Conservation (phyloP, 2,329 filamentous ascomycete genomes). For the Pseudocercospora pini-densiflorae region DNA sequence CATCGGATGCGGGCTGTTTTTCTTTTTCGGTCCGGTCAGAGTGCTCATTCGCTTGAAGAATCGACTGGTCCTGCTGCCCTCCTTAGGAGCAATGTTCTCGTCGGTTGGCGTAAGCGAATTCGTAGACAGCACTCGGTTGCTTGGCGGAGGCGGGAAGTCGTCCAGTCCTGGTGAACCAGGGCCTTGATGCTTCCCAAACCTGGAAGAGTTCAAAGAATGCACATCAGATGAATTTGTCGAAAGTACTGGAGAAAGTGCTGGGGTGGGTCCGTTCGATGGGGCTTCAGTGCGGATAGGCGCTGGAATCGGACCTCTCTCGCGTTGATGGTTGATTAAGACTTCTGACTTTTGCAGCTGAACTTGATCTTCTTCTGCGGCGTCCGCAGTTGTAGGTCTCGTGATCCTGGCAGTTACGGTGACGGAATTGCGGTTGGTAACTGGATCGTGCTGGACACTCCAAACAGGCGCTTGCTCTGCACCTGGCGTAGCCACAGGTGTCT, state of each 20-base stretch:
- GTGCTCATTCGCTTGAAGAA: constrained; percentile 66
- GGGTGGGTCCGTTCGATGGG: constrained; percentile 18
- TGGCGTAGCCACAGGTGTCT: constrained; percentile 20
- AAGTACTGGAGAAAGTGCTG: constrained; percentile 24
- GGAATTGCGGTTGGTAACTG: constrained; percentile 64
- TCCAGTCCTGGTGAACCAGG: constrained; percentile 19
- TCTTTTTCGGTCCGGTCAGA: constrained; percentile 49
- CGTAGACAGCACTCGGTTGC: constrained; percentile 22
- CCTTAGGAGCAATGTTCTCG: constrained; percentile 51
- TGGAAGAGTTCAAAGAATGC: constrained; percentile 28
- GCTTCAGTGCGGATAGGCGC: constrained; percentile 3
- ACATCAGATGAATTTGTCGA: constrained; percentile 17
- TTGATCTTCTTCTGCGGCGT: constrained; percentile 44
- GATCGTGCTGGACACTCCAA: constrained; percentile 47
- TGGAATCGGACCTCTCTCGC: constrained; percentile 12
- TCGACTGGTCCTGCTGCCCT: constrained; percentile 61
- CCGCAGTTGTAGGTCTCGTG: constrained; percentile 60
- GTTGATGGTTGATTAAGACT: constrained; percentile 65
- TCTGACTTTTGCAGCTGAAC: constrained; percentile 55
- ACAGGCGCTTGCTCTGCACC: constrained; percentile 38
- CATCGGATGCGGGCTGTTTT: constrained; percentile 28
- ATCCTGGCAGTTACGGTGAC: constrained; percentile 90
- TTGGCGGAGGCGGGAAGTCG: constrained; percentile 26
- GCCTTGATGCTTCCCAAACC: constrained; percentile 20
- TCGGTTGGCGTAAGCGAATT: constrained; percentile 40